These are phyloP conservation scores for Calvatia gigantea DNA, from an alignment of 768 basidiomycete genomes.

Conservation along the genomic window DNA sequence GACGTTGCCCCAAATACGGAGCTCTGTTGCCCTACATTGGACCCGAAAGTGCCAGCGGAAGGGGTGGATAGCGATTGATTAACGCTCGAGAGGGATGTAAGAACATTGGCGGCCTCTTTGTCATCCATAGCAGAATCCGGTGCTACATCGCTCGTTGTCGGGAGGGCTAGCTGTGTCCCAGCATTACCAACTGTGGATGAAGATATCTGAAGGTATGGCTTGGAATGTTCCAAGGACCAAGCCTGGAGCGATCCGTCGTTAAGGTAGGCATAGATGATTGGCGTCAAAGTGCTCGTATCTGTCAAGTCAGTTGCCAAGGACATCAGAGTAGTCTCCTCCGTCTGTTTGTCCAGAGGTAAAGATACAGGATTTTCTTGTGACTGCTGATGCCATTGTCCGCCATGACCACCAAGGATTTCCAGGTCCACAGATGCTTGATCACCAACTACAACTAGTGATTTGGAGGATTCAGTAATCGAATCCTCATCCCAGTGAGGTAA, in stretches of 20 bases:
- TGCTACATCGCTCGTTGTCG: background rate
- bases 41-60: background rate
- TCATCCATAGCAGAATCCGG: conserved; percentile 7
- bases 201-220: conserved; percentile 57
- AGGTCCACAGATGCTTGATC: conserved; percentile 45
- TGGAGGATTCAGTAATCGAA: conserved; percentile 30
- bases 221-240: conserved; percentile 65
- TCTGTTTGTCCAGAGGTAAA: conserved; percentile 64
- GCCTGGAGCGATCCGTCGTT: conserved; percentile 76
- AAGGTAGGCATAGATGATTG: conserved; percentile 71
- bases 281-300: conserved; percentile 36
- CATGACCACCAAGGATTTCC: conserved; percentile 40
- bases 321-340: conserved; percentile 67
- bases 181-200: conserved; percentile 20
- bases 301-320: conserved; percentile 68
- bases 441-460: conserved; percentile 41
- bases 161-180: conserved; percentile 7
- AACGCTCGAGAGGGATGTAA: conserved; percentile 8
- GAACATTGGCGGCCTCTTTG: conserved; percentile 8
- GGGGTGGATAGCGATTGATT: background rate
- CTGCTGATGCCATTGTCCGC: conserved; percentile 44
- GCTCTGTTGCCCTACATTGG: background rate
- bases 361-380: conserved; percentile 51
- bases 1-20: conserved; percentile 5
- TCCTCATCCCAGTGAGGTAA: conserved; percentile 49